phyloP scores from a whole-genome alignment of 176 grass and related monocot species.

The Bonia amplexicaulis region DNA sequence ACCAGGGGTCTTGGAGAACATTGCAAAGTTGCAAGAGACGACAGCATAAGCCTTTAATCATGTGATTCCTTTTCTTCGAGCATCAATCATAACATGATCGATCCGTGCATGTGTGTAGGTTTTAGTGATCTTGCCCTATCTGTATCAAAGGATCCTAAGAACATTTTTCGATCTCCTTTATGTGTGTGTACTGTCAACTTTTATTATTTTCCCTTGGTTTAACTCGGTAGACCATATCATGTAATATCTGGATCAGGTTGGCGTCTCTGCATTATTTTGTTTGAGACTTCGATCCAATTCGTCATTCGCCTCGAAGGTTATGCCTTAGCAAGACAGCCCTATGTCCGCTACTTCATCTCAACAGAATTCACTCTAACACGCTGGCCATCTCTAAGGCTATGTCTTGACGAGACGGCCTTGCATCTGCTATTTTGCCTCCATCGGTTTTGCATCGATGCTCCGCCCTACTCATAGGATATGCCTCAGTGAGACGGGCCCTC shows the following conservation, averaged over 20 bases:
- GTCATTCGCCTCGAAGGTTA: too few species aligned
- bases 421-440: too few species aligned
- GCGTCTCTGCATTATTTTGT: not conserved
- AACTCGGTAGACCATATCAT: not conserved
- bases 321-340: too few species aligned
- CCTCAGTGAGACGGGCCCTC: too few species aligned
- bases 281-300: too few species aligned
- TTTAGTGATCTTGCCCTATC: not conserved
- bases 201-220: not conserved
- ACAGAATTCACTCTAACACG: too few species aligned
- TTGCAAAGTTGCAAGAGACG: conserved; percentile 3
- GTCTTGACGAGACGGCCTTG: too few species aligned
- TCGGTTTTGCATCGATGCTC: too few species aligned
- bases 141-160: not conserved
- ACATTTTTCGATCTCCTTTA: not conserved
- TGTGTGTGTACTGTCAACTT: not conserved
- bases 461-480: too few species aligned
- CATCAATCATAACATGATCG: not conserved
- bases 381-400: too few species aligned
- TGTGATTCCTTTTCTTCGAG: not conserved
- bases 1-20: not conserved
- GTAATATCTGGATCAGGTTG: not conserved
- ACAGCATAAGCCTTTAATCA: conserved; percentile 12
- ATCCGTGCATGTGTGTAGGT: not conserved
- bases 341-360: too few species aligned